A percentile compares a stretch with the other conserved stretches of the same genome.
phyloP scores from a whole-genome alignment of 2,329 filamentous ascomycete species.

The Arthrobotrys pseudoclavata region DNA sequence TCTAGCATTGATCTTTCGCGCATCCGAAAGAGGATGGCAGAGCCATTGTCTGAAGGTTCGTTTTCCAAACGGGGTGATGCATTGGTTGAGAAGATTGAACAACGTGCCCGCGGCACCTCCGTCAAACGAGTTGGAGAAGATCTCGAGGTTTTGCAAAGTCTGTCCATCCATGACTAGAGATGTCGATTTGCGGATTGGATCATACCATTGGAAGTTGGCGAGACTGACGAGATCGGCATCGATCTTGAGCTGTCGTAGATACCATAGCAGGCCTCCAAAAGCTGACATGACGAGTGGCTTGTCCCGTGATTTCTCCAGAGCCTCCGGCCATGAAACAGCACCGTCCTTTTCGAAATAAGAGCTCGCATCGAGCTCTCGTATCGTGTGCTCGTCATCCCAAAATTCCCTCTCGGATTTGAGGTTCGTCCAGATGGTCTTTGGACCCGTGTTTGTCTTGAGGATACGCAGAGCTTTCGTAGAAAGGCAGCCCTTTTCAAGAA shows the following conservation, averaged over 20 bases:
- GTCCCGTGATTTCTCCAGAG: conserved; percentile 78
- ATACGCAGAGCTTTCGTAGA: conserved; percentile 93
- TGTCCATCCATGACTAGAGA: conserved; percentile 95
- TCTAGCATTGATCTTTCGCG: conserved; percentile 88
- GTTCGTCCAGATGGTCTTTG: conserved; percentile 95
- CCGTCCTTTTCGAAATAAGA: conserved; percentile 82
- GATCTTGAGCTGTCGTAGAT: conserved; percentile 87
- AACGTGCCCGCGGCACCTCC: conserved; percentile 87
- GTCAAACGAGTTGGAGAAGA: conserved; percentile 90
- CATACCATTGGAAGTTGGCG: conserved; percentile 91
- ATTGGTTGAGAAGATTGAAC: conserved; percentile 90
- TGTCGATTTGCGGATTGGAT: conserved; percentile 88
- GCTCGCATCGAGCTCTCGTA: conserved; percentile 82
- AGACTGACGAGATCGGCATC: conserved; percentile 89
- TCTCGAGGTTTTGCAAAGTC: conserved; percentile 94
- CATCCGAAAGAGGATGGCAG: conserved; percentile 91
- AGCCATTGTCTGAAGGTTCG: conserved; percentile 97
- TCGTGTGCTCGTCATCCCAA: conserved; percentile 85
- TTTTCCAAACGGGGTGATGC: conserved; percentile 96
- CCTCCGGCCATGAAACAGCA: conserved; percentile 76
- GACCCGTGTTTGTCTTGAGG: conserved; percentile 92
- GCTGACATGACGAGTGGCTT: conserved; percentile 91
- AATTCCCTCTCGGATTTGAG: conserved; percentile 90
- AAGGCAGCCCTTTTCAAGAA: conserved; percentile 87
- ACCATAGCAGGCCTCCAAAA: conserved; percentile 88